A percentile compares a stretch with the other conserved stretches of the same genome.
Evolutionary conservation across 1,284 basidiomycete species (phyloP).

Genomic region (Rhodotorula sp.): DNA sequence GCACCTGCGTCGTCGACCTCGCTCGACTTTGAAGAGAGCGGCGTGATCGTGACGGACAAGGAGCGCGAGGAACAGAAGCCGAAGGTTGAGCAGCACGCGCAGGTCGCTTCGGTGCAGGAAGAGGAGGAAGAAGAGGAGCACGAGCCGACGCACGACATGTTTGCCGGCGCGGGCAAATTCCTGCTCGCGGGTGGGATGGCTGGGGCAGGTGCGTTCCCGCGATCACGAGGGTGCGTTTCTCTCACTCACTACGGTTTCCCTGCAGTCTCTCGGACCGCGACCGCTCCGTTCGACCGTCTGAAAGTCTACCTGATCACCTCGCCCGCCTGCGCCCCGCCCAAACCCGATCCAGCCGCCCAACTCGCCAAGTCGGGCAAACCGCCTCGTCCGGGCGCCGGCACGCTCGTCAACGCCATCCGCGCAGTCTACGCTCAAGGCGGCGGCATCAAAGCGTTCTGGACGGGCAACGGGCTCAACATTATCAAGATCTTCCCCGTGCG

Average conservation of each 20-base stretch:
- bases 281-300: slow-evolving; percentile 94
- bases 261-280: slow-evolving; percentile 87
- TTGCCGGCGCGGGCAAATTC: slow-evolving; percentile 70
- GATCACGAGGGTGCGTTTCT: slow-evolving; percentile 48
- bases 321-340: slow-evolving; percentile 47
- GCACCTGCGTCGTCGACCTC: neutral
- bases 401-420: slow-evolving; percentile 65
- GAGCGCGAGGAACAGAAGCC: neutral
- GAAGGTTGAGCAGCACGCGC: neutral
- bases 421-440: slow-evolving; percentile 86
- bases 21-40: slow-evolving; percentile 24
- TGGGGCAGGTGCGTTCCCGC: slow-evolving; percentile 67
- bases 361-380: slow-evolving; percentile 6
- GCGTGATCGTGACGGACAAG: slow-evolving; percentile 4
- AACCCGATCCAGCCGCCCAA: neutral
- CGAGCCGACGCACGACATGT: slow-evolving; percentile 40
- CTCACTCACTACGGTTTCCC: slow-evolving; percentile 30
- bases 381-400: slow-evolving; percentile 48
- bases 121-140: slow-evolving; percentile 53
- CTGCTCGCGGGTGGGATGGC: slow-evolving; percentile 90
- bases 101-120: slow-evolving; percentile 40
- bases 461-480: slow-evolving; percentile 62
- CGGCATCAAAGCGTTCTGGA: slow-evolving; percentile 90
- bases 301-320: slow-evolving; percentile 94
- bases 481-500: slow-evolving; percentile 82